Evolutionary conservation across 1,139 yeast species (phyloP).

Genomic region (Eremothecium gossypii): DNA sequence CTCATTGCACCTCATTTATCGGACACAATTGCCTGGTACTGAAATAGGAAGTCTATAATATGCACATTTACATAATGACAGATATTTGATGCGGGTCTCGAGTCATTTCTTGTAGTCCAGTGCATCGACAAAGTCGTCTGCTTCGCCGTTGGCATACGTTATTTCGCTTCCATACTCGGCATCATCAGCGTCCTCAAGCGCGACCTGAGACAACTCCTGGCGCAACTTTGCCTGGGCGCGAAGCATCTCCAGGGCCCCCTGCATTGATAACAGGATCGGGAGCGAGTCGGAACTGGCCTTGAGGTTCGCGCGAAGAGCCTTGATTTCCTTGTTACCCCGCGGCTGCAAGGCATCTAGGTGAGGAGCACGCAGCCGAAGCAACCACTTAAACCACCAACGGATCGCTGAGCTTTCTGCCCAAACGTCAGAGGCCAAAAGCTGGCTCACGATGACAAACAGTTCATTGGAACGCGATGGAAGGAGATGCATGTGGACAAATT

Average conservation of each 20-base stretch:
- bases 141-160: slow-evolving; percentile 42
- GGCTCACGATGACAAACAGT: slow-evolving; percentile 14
- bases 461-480: slow-evolving; percentile 11
- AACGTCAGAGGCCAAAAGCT: slow-evolving; percentile 15
- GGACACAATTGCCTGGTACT: no score
- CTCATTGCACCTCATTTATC: background rate
- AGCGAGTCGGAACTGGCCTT: slow-evolving; percentile 30
- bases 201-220: slow-evolving; percentile 36
- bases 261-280: slow-evolving; percentile 70
- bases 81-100: no score
- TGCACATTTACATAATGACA: no score
- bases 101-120: slow-evolving; percentile 11
- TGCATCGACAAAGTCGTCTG: slow-evolving; percentile 39
- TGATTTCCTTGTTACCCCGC: slow-evolving; percentile 18
- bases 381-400: slow-evolving; percentile 25
- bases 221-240: slow-evolving; percentile 66
- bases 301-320: slow-evolving; percentile 22
- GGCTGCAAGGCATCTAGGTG: slow-evolving; percentile 13
- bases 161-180: slow-evolving; percentile 34
- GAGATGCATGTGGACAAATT: slow-evolving; percentile 15
- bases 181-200: slow-evolving; percentile 13
- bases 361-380: slow-evolving; percentile 17
- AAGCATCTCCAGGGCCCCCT: slow-evolving; percentile 74
- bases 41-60: no score
- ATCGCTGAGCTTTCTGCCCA: slow-evolving; percentile 16